phyloP scores from a whole-genome alignment of 495 filamentous ascomycete species.

The Podospora fimiseda region DNA sequence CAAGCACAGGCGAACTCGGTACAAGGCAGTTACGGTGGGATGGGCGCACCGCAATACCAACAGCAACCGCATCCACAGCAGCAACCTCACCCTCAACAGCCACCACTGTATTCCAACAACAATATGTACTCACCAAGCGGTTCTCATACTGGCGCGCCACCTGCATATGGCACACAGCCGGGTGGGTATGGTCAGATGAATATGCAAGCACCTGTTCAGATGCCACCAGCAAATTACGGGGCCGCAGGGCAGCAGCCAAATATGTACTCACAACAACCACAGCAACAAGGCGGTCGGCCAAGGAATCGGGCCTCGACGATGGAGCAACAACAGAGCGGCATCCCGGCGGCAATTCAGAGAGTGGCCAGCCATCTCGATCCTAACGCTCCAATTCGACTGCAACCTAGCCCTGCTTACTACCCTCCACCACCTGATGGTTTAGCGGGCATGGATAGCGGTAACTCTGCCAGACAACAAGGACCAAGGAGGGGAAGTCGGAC shows the following conservation, averaged over 20 bases:
- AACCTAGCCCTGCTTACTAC: slow-evolving; percentile 96
- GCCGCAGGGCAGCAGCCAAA: slow-evolving; percentile 50
- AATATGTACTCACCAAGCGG: slow-evolving; percentile 70
- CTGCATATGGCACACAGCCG: slow-evolving; percentile 72
- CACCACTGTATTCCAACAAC: slow-evolving; percentile 62
- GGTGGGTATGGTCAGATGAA: slow-evolving; percentile 71
- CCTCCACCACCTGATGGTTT: slow-evolving; percentile 89
- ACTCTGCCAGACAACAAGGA: slow-evolving; percentile 50
- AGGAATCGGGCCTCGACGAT: slow-evolving; percentile 92
- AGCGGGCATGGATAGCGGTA: slow-evolving; percentile 37
- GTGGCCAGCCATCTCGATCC: slow-evolving; percentile 98
- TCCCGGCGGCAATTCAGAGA: slow-evolving; percentile 86
- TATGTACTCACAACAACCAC: slow-evolving; percentile 81
- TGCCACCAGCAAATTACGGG: slow-evolving; percentile 60
- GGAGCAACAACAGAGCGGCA: slow-evolving; percentile 86
- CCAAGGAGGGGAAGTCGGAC: slow-evolving; percentile 73
- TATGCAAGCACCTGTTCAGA: slow-evolving; percentile 60
- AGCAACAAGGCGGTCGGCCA: slow-evolving; percentile 51
- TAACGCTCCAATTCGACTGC: slow-evolving; percentile 84
- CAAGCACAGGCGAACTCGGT: slow-evolving; percentile 47
- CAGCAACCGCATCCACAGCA: slow-evolving; percentile 40
- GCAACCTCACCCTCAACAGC: slow-evolving; percentile 35
- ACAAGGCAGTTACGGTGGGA: slow-evolving; percentile 43
- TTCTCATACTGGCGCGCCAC: slow-evolving; percentile 61
- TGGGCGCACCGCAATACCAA: slow-evolving; percentile 33